These are phyloP conservation scores for Leccinum rimulosum DNA, from an alignment of 768 basidiomycete genomes.

Conservation along the genomic window DNA sequence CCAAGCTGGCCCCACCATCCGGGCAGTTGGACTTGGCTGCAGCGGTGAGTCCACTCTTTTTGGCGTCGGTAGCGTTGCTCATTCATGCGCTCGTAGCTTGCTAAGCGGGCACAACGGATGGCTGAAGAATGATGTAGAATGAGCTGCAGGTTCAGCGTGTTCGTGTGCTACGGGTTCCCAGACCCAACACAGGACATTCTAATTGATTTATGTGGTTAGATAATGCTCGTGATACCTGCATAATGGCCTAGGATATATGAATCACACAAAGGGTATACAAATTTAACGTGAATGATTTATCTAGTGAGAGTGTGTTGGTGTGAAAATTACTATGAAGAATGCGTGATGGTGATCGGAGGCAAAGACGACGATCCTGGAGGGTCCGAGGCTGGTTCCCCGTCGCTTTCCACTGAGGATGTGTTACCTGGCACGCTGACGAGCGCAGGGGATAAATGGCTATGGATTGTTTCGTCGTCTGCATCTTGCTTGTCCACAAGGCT, in stretches of 20 bases:
- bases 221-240: conserved; percentile 12
- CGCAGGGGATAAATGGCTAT: conserved; percentile 12
- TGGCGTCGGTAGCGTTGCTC: neutral
- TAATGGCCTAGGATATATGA: conserved; percentile 13
- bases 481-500: conserved; percentile 19
- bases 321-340: conserved; percentile 30
- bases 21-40: conserved; percentile 83
- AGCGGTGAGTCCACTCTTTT: conserved; percentile 48
- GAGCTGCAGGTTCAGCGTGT: neutral
- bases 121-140: conserved; percentile 40
- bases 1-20: conserved; percentile 43
- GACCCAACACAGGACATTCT: conserved; percentile 3
- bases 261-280: conserved; percentile 27
- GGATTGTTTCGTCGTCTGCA: conserved; percentile 33
- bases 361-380: conserved; percentile 16
- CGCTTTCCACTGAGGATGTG: conserved; percentile 27
- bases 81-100: conserved; percentile 47
- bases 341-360: conserved; percentile 47
- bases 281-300: conserved; percentile 24
- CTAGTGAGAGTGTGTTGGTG: conserved; percentile 7
- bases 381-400: conserved; percentile 22
- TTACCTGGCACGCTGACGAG: conserved; percentile 19
- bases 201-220: conserved; percentile 14
- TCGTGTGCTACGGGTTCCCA: conserved; percentile 1
- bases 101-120: conserved; percentile 71